Evolutionary conservation across 2,329 filamentous ascomycete genomes (phyloP).

Genomic region (Trichoderma hamatum): DNA sequence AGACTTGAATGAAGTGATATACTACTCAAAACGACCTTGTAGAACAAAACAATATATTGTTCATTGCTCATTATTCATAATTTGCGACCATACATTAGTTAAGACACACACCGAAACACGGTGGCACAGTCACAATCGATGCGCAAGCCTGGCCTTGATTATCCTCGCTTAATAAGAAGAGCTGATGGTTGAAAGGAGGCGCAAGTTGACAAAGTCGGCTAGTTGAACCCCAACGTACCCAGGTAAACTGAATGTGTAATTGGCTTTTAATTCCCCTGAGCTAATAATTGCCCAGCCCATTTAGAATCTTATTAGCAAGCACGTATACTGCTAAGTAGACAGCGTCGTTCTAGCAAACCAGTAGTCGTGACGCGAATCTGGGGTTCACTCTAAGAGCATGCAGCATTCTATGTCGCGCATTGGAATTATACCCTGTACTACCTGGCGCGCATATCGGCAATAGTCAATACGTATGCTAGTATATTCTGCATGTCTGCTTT

Average conservation of each 20-base stretch:
- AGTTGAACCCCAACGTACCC: not conserved
- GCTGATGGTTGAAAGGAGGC: not conserved
- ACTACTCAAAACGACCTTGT: not conserved
- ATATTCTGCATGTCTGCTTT: not conserved
- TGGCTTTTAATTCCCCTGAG: not conserved
- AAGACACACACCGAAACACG: not conserved
- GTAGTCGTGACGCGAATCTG: not conserved
- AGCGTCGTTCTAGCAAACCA: not conserved
- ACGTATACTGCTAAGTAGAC: not conserved
- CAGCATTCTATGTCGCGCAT: slow-evolving; percentile 3
- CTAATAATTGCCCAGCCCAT: not conserved
- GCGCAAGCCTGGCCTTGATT: not conserved
- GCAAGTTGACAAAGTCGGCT: not conserved
- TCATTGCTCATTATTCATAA: not conserved
- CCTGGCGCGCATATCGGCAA: not conserved
- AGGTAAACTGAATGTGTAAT: not conserved
- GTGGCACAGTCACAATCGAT: not conserved
- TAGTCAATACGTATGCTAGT: not conserved
- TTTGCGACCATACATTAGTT: not conserved
- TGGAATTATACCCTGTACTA: not conserved
- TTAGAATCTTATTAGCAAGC: not conserved
- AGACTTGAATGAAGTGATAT: not conserved
- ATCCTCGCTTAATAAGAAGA: not conserved
- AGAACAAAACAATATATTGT: not conserved
- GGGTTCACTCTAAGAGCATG: not conserved